Evolutionary conservation across 2,329 filamentous ascomycete genomes (phyloP).

Genomic region (Paramyrothecium sp.): DNA sequence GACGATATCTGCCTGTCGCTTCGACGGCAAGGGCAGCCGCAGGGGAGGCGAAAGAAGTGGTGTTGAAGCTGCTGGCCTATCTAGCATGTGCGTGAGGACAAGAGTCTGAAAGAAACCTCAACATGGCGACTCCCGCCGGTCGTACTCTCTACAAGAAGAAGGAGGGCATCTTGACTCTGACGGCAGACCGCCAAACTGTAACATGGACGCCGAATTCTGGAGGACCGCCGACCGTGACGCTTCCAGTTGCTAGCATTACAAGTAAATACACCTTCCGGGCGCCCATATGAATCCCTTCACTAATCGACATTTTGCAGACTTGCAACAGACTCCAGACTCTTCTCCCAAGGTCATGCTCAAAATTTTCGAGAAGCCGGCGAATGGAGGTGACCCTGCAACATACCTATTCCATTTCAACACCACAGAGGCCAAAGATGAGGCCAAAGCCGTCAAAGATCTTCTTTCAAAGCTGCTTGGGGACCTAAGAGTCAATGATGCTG

Average conservation of each 20-base stretch:
- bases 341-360: constrained; percentile 91
- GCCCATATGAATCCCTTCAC: constrained; percentile 1
- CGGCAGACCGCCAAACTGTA: constrained; percentile 69
- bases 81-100: neutral
- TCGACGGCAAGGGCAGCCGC: neutral
- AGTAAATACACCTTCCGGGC: constrained; percentile 55
- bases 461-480: constrained; percentile 76
- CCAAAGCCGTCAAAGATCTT: constrained; percentile 79
- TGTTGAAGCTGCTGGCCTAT: neutral
- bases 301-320: constrained; percentile 52
- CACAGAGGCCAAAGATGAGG: constrained; percentile 74
- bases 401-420: constrained; percentile 92
- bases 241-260: constrained; percentile 74
- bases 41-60: neutral
- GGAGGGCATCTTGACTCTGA: constrained; percentile 78
- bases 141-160: constrained; percentile 91
- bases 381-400: constrained; percentile 58
- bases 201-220: constrained; percentile 76
- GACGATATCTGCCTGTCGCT: neutral
- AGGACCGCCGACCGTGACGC: constrained; percentile 63
- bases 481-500: constrained; percentile 56
- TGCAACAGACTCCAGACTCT: constrained; percentile 92
- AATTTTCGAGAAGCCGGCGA: constrained; percentile 72
- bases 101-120: constrained; percentile 1
- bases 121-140: constrained; percentile 61